Percentiles rank a stretch among this genome's conserved stretches.
phyloP scores from a whole-genome alignment of 441 rosid species.

The Pelargonium cotyledonis region DNA sequence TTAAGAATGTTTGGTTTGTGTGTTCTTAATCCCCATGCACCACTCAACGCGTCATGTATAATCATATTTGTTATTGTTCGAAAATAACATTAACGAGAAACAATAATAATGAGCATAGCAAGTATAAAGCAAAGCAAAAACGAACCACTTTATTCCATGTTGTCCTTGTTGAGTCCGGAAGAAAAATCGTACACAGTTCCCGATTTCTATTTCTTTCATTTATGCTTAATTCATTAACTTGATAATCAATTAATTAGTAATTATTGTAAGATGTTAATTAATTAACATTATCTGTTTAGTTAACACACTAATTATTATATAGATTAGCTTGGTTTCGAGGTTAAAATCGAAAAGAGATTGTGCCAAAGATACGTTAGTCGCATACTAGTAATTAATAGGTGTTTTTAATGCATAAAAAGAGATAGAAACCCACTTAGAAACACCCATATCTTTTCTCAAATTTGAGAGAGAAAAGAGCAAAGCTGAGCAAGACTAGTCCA shows the following conservation, averaged over 20 bases:
- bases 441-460: conserved; percentile 36
- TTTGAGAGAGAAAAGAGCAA: conserved; percentile 40
- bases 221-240: too few relatives aligned
- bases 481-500: conserved; percentile 47
- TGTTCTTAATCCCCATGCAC: conserved; percentile 35
- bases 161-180: conserved; percentile 28
- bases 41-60: neutral
- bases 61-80: neutral
- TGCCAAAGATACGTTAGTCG: neutral
- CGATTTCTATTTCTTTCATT: conserved; percentile 33
- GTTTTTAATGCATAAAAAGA: conserved; percentile 22
- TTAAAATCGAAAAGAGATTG: neutral
- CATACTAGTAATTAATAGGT: neutral
- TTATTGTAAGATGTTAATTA: too few relatives aligned
- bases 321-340: neutral
- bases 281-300: too few relatives aligned
- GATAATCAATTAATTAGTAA: too few relatives aligned
- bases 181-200: conserved; percentile 48
- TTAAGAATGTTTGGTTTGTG: conserved; percentile 20
- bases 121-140: neutral
- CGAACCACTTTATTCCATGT: conserved; percentile 39
- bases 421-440: conserved; percentile 53
- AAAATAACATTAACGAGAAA: too few relatives aligned
- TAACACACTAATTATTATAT: too few relatives aligned
- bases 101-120: neutral